Evolutionary conservation across 2,329 filamentous ascomycete species (phyloP).

Genomic region (Chaetomium globosum): DNA sequence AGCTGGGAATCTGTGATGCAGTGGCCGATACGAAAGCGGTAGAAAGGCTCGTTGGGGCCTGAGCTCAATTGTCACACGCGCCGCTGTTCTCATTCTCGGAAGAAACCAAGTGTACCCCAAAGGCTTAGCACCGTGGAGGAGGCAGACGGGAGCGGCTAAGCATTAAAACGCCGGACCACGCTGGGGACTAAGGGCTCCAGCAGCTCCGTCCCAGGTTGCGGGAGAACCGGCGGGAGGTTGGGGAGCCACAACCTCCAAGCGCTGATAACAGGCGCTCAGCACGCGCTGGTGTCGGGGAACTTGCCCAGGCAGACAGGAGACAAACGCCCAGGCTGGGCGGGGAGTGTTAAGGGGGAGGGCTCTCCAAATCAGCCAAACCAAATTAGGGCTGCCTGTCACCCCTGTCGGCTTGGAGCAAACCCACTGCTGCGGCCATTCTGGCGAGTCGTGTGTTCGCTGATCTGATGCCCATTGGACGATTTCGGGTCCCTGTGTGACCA

Average conservation of each 20-base stretch:
- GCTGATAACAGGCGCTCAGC: neutral
- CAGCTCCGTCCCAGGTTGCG: neutral
- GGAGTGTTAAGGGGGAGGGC: neutral
- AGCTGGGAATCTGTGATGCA: too few relatives aligned
- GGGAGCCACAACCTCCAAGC: neutral
- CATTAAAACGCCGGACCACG: too few relatives aligned
- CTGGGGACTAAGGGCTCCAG: neutral
- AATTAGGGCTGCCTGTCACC: conserved; percentile 17
- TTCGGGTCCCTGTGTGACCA: conserved; percentile 1
- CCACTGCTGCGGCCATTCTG: neutral
- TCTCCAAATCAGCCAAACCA: conserved; percentile 8
- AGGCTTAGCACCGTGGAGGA: too few relatives aligned
- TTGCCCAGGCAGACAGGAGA: neutral
- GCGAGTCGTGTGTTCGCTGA: neutral
- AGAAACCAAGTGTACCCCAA: neutral
- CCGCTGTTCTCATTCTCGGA: neutral
- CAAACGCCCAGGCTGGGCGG: neutral
- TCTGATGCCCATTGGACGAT: conserved; percentile 22
- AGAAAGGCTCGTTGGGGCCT: neutral
- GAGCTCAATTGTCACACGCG: neutral
- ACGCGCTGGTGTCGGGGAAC: neutral
- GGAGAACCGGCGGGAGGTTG: neutral
- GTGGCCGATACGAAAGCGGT: neutral
- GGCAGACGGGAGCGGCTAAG: too few relatives aligned
- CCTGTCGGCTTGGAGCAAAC: conserved; percentile 23